Base-by-base conservation (phyloP, 2,329 filamentous ascomycete genomes). In the Polytolypa hystricis region DNA sequence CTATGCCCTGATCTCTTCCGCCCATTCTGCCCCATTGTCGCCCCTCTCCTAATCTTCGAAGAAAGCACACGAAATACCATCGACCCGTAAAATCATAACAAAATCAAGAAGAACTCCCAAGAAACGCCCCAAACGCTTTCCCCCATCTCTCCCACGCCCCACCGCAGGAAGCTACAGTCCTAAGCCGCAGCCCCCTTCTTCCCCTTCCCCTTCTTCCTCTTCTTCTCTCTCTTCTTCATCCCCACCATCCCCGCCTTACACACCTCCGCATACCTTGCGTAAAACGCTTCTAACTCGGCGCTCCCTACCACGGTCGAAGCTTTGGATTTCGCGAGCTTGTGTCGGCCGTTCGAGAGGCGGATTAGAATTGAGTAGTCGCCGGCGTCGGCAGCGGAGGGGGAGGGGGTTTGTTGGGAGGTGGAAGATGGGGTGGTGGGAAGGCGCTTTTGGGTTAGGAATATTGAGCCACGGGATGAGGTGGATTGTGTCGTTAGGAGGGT, bases 141-240 rank as follows among this genome's bases (percentile, higher is more conserved):
- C 5, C 16, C 25, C 25, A 31, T 17, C 10, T 18, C 6, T 26
- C 3, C 21, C 12, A 14, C 7, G n/a, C 30, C 31, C 21, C 21
- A 3, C 20, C 21, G 12, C 20, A 8, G 4, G 11, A 23, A 23
- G n/a, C n/a, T n/a, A n/a, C n/a, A n/a, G n/a, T 3, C 3, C 25
- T 35, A 29, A 23, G 11, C 25, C 25, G 28, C 29, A 7, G n/a
- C 28, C 28, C 28, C 35, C 27, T 78, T 82, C 58, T 71, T 77
- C 65, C 80, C 84, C 45, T 81, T 84, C 57, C 81, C 82, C 49
- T 81, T 78, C 56, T 82, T 84, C 66, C 74, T 75, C 64, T 81
- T 83, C 47, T 79, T 78, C 63, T 96, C 89, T 48, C 91, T 73
- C 56, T 93, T 94, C 74, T 94, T 96, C 62, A 98, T 57, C 5